Conservation (phyloP, 495 filamentous ascomycete genomes). For the Parachaetomium inaequale region DNA sequence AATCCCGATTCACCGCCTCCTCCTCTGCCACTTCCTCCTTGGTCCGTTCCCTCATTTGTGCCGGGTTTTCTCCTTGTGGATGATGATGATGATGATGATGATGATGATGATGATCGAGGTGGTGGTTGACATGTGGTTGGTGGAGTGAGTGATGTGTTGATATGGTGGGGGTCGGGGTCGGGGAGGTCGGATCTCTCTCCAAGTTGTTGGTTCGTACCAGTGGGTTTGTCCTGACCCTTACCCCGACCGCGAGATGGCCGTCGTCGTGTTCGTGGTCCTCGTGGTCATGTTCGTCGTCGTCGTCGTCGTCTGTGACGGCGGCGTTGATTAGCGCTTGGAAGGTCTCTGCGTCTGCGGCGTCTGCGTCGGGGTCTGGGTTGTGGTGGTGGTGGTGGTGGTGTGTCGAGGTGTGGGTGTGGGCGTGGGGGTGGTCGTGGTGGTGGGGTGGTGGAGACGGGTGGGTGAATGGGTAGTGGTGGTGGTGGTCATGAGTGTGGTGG, state of each 20-base stretch:
- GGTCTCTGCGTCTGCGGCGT: slow-evolving; percentile 36
- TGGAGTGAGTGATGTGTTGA: neutral
- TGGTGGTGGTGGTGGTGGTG: slow-evolving; percentile 22
- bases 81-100: slow-evolving; percentile 16
- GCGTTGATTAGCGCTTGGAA: slow-evolving; percentile 47
- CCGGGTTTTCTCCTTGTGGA: neutral
- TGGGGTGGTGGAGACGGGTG: slow-evolving; percentile 17
- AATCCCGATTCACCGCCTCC: slow-evolving; percentile 45
- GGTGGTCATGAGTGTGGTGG: slow-evolving; percentile 19
- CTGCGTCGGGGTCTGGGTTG: slow-evolving; percentile 31
- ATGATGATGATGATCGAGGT: too few relatives aligned
- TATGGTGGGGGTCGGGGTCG: neutral
- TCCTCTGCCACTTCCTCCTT: slow-evolving; percentile 30
- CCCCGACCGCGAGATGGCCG: too few relatives aligned
- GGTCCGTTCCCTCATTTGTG: slow-evolving; percentile 7
- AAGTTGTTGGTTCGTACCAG: too few relatives aligned
- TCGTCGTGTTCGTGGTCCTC: slow-evolving; percentile 4
- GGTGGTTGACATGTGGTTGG: slow-evolving; percentile 21
- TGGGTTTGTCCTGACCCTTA: too few relatives aligned
- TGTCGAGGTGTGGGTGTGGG: slow-evolving; percentile 19
- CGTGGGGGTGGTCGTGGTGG: slow-evolving; percentile 16
- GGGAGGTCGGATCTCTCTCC: too few relatives aligned
- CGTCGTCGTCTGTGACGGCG: slow-evolving; percentile 24
- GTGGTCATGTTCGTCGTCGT: neutral
- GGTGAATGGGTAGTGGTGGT: slow-evolving; percentile 26